phyloP scores from a whole-genome alignment of 2,329 filamentous ascomycete genomes.

The Nemania sp. region DNA sequence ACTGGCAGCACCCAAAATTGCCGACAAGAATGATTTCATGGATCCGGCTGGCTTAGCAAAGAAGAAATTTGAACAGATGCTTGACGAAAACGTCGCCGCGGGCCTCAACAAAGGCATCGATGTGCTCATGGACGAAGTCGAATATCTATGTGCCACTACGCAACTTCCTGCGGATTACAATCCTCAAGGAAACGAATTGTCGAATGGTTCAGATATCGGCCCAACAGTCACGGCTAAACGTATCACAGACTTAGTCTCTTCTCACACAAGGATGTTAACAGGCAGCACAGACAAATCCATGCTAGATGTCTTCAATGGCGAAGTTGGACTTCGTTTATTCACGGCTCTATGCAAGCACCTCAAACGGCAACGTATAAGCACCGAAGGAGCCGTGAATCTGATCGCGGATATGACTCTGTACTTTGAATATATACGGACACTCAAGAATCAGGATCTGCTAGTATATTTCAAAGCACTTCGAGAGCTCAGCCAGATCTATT shows the following conservation, averaged over 20 bases:
- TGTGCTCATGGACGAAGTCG: slow-evolving; percentile 96
- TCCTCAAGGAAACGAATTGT: slow-evolving; percentile 55
- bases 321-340: slow-evolving; percentile 92
- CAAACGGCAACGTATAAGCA: slow-evolving; percentile 91
- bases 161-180: slow-evolving; percentile 91
- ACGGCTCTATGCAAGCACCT: slow-evolving; percentile 93
- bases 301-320: slow-evolving; percentile 97
- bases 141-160: slow-evolving; percentile 88
- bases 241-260: slow-evolving; percentile 82
- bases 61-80: slow-evolving; percentile 98
- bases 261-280: slow-evolving; percentile 89
- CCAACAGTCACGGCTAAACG: slow-evolving; percentile 78
- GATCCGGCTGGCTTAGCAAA: slow-evolving; percentile 91
- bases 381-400: slow-evolving; percentile 85
- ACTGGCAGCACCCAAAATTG: slow-evolving; percentile 78
- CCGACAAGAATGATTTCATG: slow-evolving; percentile 92
- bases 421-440: slow-evolving; percentile 78
- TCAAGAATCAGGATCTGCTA: slow-evolving; percentile 81
- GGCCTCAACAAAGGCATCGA: slow-evolving; percentile 98
- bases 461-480: slow-evolving; percentile 90
- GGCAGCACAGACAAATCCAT: slow-evolving; percentile 98
- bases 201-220: slow-evolving; percentile 51
- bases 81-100: slow-evolving; percentile 93
- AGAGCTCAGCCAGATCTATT: slow-evolving; percentile 92
- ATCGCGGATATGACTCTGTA: slow-evolving; percentile 98